Percentiles rank a stretch among this genome's conserved stretches.
These are phyloP conservation scores for Hebeloma cylindrosporum DNA, from an alignment of 768 basidiomycete species.

Conservation along the genomic window DNA sequence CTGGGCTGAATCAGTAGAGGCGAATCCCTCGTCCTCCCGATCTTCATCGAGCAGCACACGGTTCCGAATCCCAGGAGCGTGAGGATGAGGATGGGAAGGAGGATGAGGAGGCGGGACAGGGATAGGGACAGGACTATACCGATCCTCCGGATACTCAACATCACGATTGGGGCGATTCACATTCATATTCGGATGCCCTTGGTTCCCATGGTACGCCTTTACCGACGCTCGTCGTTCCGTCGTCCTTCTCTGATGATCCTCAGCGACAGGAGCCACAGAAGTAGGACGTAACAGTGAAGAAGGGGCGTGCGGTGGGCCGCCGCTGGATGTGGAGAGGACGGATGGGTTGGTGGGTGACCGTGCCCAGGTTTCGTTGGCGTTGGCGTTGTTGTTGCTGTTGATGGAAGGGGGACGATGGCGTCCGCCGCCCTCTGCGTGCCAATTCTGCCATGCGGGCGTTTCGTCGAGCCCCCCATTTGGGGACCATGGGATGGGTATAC, in stretches of 20 bases:
- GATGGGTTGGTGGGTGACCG: neutral
- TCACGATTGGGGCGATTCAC: too few species aligned
- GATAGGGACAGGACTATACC: too few species aligned
- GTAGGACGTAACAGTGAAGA: too few species aligned
- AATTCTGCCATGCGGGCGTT: constrained; percentile 16
- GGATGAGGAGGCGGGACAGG: neutral
- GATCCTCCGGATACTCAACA: too few species aligned
- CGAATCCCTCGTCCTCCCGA: too few species aligned
- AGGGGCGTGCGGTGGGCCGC: too few species aligned
- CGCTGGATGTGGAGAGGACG: neutral
- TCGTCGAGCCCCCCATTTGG: constrained; percentile 5
- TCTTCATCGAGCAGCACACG: neutral
- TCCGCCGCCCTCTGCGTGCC: constrained; percentile 11
- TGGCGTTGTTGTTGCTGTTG: neutral
- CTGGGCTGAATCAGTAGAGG: neutral
- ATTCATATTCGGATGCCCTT: too few species aligned
- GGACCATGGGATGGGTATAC: constrained; percentile 16
- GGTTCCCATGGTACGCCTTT: too few species aligned
- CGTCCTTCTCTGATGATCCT: too few species aligned
- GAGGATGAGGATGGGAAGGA: neutral
- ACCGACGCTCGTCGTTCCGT: too few species aligned
- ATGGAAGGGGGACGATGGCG: neutral
- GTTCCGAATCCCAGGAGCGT: neutral
- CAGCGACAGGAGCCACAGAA: too few species aligned
- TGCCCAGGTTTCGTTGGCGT: constrained; percentile 13